phyloP scores from a whole-genome alignment of 495 filamentous ascomycete genomes.

The Daldinia concentrica region DNA sequence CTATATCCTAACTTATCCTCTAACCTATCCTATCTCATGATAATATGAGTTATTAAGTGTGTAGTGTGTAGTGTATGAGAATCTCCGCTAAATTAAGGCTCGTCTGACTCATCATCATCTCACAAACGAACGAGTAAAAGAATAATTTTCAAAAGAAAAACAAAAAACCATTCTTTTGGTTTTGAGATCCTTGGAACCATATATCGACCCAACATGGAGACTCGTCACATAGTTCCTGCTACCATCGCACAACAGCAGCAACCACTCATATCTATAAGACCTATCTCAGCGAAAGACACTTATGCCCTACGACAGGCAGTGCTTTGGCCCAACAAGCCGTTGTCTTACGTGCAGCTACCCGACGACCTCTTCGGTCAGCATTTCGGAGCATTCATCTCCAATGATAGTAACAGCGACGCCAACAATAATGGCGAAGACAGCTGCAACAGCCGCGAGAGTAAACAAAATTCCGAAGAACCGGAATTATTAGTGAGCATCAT shows the following conservation, averaged over 20 bases:
- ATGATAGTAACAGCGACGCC: background rate
- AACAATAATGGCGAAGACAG: slow-evolving; percentile 1
- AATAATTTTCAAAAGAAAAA: background rate
- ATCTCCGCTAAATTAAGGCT: slow-evolving; percentile 26
- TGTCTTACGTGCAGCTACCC: slow-evolving; percentile 41
- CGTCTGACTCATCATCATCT: slow-evolving; percentile 24
- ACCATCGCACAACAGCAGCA: background rate
- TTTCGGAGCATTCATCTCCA: slow-evolving; percentile 32
- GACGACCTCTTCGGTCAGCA: slow-evolving; percentile 36
- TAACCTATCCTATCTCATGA: background rate
- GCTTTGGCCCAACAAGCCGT: slow-evolving; percentile 41
- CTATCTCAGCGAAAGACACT: slow-evolving; percentile 31
- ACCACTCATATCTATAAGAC: slow-evolving; percentile 20
- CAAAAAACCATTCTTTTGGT: background rate
- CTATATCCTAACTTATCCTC: background rate
- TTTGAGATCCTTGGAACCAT: slow-evolving; percentile 18
- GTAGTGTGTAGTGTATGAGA: background rate
- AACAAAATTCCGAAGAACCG: slow-evolving; percentile 4
- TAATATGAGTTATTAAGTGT: background rate
- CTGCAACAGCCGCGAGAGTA: background rate
- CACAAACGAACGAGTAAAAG: slow-evolving; percentile 1
- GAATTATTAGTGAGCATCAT: slow-evolving; percentile 31
- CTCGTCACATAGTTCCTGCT: slow-evolving; percentile 14
- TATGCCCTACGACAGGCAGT: slow-evolving; percentile 37
- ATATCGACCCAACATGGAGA: slow-evolving; percentile 38